phyloP scores from a whole-genome alignment of 1,139 yeast genomes.

The Pneumocystis wakefieldiae region DNA sequence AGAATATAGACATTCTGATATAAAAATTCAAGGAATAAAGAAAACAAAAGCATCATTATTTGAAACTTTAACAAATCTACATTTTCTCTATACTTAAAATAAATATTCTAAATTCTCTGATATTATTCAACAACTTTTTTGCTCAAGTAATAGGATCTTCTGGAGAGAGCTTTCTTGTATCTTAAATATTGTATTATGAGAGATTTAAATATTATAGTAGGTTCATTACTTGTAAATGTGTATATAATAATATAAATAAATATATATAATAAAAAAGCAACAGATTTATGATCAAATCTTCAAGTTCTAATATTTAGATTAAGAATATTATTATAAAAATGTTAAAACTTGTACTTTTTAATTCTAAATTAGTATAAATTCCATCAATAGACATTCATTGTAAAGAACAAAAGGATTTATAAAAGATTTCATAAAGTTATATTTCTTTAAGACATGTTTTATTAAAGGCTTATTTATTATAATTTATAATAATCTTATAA shows the following conservation, averaged over 20 bases:
- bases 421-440: background rate
- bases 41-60: background rate
- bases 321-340: conserved; percentile 61
- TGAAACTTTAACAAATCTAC: conserved; percentile 51
- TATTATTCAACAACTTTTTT: conserved; percentile 36
- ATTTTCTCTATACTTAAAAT: conserved; percentile 66
- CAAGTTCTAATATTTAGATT: conserved; percentile 95
- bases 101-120: conserved; percentile 87
- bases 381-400: conserved; percentile 35
- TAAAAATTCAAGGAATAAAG: background rate
- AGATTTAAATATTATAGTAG: conserved; percentile 72
- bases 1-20: conserved; percentile 56
- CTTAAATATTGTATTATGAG: conserved; percentile 24
- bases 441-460: background rate
- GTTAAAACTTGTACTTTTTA: conserved; percentile 40
- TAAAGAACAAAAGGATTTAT: background rate
- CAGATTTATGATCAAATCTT: conserved; percentile 81
- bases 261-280: conserved; percentile 68
- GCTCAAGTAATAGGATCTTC: conserved; percentile 66
- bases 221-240: conserved; percentile 38
- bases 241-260: background rate
- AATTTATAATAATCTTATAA: background rate
- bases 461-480: background rate
- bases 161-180: conserved; percentile 34
- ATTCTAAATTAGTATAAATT: conserved; percentile 89